Evolutionary conservation across 2,329 filamentous ascomycete species (phyloP), one percentile per base, ranked within the genome.

Genomic region (Fusarium sp.): DNA sequence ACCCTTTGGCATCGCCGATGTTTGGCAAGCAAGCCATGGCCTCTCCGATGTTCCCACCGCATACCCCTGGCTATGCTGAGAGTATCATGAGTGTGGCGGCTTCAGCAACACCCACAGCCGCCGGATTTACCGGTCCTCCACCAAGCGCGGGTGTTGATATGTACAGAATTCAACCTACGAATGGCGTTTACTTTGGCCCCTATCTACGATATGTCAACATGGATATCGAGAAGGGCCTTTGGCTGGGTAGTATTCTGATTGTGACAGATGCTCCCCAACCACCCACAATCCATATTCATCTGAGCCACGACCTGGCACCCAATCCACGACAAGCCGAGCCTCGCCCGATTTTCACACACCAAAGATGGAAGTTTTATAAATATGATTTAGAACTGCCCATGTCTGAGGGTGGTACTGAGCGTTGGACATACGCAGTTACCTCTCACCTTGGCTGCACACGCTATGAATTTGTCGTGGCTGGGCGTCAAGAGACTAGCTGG

Each of bases 361-460:
- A 97, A 80, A 88, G 95, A 69, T 99, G 95, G 95, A 92, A 92
- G 18, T 99, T 99, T 81, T 97, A 97, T 84, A 94, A 95, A 79
- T 99, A 99, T 79, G 95, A 97, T 71, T 83, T 98, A 63, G 94
- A 97, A 70, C 83, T 99, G 52, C 91, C 90, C 69, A 99, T 99
- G 96, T 91, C 93, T 38, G 95, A 98, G 21, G 88, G 90, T 35
- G 65, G 70, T 25, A 93, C 94, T 0, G 89, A 91, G 73, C 93
- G 96, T 79, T 99, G 96, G 96, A 99, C 96, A 0, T 99, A 99
- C 80, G 96, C 96, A 4, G 95, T 99, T 58, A 99, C 96, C 0
- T 98, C 96, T 2, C 95, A 98, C 79, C 87, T 98, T 25, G 96
- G 96, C 38, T 99, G 96, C 83, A 98, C 96, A n/a, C 90, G 96